Evolutionary conservation across 345 rosid species (phyloP).

Genomic region (Odontarrhena argentea): DNA sequence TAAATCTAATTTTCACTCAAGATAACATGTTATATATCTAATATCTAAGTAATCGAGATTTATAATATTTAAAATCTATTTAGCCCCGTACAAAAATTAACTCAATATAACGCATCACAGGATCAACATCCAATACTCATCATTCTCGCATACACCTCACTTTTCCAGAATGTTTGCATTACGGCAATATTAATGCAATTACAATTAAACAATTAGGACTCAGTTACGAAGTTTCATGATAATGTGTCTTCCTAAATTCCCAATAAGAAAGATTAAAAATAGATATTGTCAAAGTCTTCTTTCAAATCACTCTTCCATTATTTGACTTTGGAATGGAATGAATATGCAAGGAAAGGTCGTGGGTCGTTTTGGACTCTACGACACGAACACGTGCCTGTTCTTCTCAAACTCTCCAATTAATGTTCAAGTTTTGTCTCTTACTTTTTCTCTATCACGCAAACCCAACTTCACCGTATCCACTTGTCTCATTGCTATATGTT

Average conservation of each 20-base stretch:
- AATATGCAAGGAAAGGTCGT: not conserved
- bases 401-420: constrained; percentile 22
- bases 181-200: constrained; percentile 20
- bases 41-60: not conserved
- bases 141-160: constrained; percentile 7
- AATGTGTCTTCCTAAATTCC: not conserved
- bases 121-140: not conserved
- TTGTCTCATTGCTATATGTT: constrained; percentile 14
- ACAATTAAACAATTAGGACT: constrained; percentile 11
- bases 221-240: constrained; percentile 10
- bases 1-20: too few relatives aligned
- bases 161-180: constrained; percentile 8
- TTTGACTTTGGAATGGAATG: not conserved
- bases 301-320: constrained; percentile 1
- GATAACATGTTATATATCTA: not conserved
- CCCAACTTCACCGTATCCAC: constrained; percentile 5
- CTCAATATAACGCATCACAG: too few relatives aligned
- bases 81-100: too few relatives aligned
- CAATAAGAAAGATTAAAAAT: not conserved
- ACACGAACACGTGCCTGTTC: constrained; percentile 35
- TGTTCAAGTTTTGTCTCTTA: constrained; percentile 33
- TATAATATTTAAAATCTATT: too few relatives aligned
- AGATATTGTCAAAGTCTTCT: not conserved
- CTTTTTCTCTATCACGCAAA: constrained; percentile 33
- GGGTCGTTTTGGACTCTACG: constrained; percentile 21